phyloP scores from a whole-genome alignment of 129 eudicot species.

The Gnaphalium uliginosum region DNA sequence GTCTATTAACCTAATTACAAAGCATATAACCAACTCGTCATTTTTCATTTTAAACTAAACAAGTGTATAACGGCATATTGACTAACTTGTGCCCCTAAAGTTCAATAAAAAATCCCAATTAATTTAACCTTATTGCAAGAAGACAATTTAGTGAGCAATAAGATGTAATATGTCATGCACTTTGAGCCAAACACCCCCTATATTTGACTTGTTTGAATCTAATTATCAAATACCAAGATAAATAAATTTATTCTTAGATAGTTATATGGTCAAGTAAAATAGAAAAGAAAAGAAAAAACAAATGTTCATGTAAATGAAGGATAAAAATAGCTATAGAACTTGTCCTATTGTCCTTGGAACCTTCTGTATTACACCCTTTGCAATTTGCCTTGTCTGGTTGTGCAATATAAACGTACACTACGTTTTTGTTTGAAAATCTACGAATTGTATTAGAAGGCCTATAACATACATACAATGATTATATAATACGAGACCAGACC shows the following conservation, averaged over 20 bases:
- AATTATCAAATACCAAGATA: conserved; percentile 21
- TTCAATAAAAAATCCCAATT: neutral
- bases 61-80: neutral
- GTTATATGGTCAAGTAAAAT: neutral
- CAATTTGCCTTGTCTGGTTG: neutral
- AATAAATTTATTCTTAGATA: neutral
- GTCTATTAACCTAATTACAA: conserved; percentile 27
- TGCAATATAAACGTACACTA: conserved; percentile 4
- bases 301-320: conserved; percentile 27
- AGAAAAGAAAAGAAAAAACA: neutral
- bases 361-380: conserved; percentile 11
- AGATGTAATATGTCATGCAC: conserved; percentile 23
- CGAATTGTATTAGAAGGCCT: too few species aligned
- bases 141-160: conserved; percentile 25
- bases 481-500: too few species aligned
- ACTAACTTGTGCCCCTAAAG: neutral
- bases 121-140: conserved; percentile 9
- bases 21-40: conserved; percentile 8
- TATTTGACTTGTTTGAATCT: conserved; percentile 30
- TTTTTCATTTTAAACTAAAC: neutral
- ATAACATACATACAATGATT: too few species aligned
- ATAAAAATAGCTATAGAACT: neutral
- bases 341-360: conserved; percentile 33
- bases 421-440: too few species aligned
- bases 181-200: conserved; percentile 42